Evolutionary conservation across 331 rosid genomes (phyloP).

Genomic region (Erythrophleum ivorense): DNA sequence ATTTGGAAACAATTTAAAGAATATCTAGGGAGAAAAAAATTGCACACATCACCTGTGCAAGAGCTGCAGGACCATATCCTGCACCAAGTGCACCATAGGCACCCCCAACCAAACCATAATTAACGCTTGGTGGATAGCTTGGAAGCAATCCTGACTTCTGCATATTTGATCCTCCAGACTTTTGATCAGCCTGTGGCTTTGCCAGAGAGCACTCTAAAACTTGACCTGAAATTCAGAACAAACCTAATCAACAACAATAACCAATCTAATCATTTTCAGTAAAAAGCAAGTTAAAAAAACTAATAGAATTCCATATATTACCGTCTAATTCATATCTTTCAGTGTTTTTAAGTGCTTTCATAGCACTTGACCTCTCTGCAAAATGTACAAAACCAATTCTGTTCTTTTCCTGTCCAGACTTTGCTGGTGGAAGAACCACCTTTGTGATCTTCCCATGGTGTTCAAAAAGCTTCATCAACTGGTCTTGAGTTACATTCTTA

Average conservation of each 20-base stretch:
- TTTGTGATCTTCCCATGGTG: slow-evolving; percentile 92
- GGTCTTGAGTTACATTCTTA: slow-evolving; percentile 85
- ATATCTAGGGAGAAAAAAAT: slow-evolving; percentile 8
- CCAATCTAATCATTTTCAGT: slow-evolving; percentile 13
- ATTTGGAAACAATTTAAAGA: slow-evolving; percentile 19
- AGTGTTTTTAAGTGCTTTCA: slow-evolving; percentile 92
- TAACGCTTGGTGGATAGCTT: slow-evolving; percentile 74
- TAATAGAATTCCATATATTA: slow-evolving; percentile 34
- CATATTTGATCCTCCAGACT: slow-evolving; percentile 65
- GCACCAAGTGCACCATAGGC: slow-evolving; percentile 79
- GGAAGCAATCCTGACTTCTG: slow-evolving; percentile 85
- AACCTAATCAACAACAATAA: slow-evolving; percentile 27
- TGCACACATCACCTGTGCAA: slow-evolving; percentile 63
- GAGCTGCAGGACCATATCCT: slow-evolving; percentile 77
- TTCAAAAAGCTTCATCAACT: slow-evolving; percentile 85
- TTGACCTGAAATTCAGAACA: slow-evolving; percentile 63
- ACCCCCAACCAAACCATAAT: slow-evolving; percentile 76
- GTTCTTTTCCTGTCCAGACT: slow-evolving; percentile 84
- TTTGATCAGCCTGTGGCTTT: slow-evolving; percentile 94
- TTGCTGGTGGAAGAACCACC: slow-evolving; percentile 95
- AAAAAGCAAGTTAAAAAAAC: not conserved
- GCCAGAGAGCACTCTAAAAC: slow-evolving; percentile 92
- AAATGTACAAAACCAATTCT: slow-evolving; percentile 98
- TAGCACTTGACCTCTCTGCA: slow-evolving; percentile 87
- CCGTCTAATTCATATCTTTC: slow-evolving; percentile 92